A percentile compares a stretch with the other conserved stretches of the same genome.
phyloP scores from a whole-genome alignment of 2,329 filamentous ascomycete genomes.

The Ascochyta pisi region DNA sequence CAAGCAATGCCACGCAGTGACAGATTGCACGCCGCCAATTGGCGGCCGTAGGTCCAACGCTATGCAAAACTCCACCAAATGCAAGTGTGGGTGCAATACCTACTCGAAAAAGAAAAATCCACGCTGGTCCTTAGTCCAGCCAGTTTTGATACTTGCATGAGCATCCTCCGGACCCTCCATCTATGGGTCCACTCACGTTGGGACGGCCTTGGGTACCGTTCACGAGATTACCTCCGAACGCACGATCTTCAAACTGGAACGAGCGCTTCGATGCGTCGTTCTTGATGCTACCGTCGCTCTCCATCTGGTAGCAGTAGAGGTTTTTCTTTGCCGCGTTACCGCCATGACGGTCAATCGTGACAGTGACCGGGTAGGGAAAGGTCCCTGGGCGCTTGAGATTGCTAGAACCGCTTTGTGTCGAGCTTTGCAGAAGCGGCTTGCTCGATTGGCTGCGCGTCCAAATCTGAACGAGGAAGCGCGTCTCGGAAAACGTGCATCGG shows the following conservation, averaged over 20 bases:
- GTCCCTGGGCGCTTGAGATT: constrained; percentile 61
- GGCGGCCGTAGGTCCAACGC: constrained; percentile 20
- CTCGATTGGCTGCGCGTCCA: constrained; percentile 61
- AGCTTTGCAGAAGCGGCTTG: constrained; percentile 42
- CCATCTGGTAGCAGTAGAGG: constrained; percentile 66
- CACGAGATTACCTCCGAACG: constrained; percentile 58
- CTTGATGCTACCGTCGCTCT: constrained; percentile 55
- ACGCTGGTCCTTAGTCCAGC: constrained; percentile 24
- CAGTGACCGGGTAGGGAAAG: constrained; percentile 67
- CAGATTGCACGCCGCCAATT: constrained; percentile 13
- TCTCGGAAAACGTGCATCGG: constrained; percentile 66
- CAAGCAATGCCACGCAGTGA: constrained; percentile 18
- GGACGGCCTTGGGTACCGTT: constrained; percentile 58
- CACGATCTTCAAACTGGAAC: constrained; percentile 61
- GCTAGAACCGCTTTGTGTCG: constrained; percentile 43
- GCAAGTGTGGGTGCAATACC: constrained; percentile 1
- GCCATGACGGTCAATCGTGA: constrained; percentile 67
- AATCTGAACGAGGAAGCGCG: constrained; percentile 67
- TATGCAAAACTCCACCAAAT: constrained; percentile 30
- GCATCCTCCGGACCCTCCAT: constrained; percentile 67
- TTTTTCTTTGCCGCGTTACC: constrained; percentile 62
- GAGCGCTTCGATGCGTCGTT: constrained; percentile 48
- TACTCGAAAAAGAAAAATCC: constrained; percentile 16
- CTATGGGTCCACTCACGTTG: constrained; percentile 55
- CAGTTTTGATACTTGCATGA: constrained; percentile 67